phyloP scores from a whole-genome alignment of 2,329 filamentous ascomycete species.

The Lasiodiplodia hormozganensis region DNA sequence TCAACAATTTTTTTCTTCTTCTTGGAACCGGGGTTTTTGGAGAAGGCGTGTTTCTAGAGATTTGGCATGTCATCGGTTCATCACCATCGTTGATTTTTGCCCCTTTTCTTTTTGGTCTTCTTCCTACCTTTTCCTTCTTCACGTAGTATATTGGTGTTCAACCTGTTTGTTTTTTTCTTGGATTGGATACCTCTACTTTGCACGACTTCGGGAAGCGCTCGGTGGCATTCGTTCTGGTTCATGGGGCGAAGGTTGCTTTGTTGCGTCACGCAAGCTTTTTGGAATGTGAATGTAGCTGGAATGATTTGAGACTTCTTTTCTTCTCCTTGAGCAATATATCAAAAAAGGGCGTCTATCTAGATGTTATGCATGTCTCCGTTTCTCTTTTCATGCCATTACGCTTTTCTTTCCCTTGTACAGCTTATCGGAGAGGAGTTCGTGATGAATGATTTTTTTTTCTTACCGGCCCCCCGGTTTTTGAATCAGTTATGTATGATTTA shows the following conservation, averaged over 20 bases:
- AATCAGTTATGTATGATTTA: too few relatives aligned
- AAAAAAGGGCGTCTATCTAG: neutral
- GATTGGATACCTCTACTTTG: neutral
- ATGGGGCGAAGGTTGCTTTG: neutral
- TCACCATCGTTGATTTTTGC: neutral
- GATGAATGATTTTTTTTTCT: too few relatives aligned
- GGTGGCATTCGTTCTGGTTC: slow-evolving; percentile 1
- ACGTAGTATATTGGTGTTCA: neutral
- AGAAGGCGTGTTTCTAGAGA: neutral
- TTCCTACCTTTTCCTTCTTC: neutral
- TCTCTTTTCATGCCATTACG: neutral
- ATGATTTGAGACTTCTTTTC: neutral
- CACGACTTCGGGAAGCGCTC: neutral
- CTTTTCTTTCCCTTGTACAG: too few relatives aligned
- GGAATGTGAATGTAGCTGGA: neutral
- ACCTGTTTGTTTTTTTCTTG: neutral
- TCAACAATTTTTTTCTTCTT: neutral
- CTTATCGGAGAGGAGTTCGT: too few relatives aligned
- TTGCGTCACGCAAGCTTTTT: neutral
- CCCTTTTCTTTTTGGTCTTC: neutral
- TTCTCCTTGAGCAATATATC: neutral
- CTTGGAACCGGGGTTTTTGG: neutral
- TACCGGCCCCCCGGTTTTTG: too few relatives aligned
- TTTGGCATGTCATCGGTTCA: neutral
- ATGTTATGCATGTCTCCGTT: neutral